Evolutionary conservation across 2,329 filamentous ascomycete genomes (phyloP).

Genomic region (Xylariaceae sp.): DNA sequence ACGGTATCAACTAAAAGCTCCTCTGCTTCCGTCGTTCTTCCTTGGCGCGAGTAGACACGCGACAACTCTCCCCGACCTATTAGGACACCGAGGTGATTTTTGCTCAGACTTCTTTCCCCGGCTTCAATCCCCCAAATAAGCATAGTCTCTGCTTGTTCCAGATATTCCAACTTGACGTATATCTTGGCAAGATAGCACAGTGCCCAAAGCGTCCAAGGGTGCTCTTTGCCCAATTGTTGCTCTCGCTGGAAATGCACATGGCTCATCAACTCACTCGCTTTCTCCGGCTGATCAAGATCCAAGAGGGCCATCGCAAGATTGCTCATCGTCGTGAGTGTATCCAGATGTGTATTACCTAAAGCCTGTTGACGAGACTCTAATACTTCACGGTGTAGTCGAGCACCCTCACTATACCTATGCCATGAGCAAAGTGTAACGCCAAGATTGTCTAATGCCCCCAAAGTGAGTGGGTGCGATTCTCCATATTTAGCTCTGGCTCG

Average conservation of each 20-base stretch:
- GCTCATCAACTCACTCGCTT: constrained; percentile 1
- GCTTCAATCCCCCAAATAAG: constrained; percentile 6
- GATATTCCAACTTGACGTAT: constrained; percentile 1
- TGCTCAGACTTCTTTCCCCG: constrained; percentile 5
- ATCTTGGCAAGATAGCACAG: constrained; percentile 7
- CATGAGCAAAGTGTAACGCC: constrained; percentile 4
- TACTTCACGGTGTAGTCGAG: constrained; percentile 2
- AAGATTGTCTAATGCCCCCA: constrained; percentile 5
- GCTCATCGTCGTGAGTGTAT: constrained; percentile 4
- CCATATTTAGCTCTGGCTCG: constrained; percentile 1
- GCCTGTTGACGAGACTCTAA: background rate
- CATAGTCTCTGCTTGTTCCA: constrained; percentile 3
- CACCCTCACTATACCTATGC: constrained; percentile 4
- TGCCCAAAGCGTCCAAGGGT: constrained; percentile 8
- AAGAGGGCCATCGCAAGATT: constrained; percentile 6
- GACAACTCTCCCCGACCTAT: constrained; percentile 8
- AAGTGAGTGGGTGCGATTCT: constrained; percentile 1
- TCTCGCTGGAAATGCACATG: constrained; percentile 1
- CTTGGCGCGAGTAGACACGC: constrained; percentile 5
- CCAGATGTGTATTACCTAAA: constrained; percentile 5
- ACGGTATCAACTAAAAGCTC: constrained; percentile 5
- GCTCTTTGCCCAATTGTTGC: constrained; percentile 8
- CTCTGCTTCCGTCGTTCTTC: constrained; percentile 2
- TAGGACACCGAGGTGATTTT: constrained; percentile 4
- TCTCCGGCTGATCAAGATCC: constrained; percentile 2